These are phyloP conservation scores for Pythium oligandrum DNA, from an alignment of 352 stramenopile genomes.

Conservation along the genomic window DNA sequence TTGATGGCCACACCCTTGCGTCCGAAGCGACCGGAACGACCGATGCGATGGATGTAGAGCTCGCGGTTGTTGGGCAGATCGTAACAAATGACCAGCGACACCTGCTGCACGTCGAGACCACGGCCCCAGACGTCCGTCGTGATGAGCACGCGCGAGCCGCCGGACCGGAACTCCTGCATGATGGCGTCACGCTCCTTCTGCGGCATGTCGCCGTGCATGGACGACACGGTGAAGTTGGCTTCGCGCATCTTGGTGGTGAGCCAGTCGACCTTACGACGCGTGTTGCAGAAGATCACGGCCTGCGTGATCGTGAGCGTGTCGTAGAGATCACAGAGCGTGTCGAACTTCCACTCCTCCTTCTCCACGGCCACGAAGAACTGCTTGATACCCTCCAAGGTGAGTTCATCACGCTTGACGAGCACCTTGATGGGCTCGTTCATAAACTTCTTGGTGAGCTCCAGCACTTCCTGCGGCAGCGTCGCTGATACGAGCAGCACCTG, in stretches of 20 bases:
- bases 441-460: constrained; percentile 97
- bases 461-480: constrained; percentile 92
- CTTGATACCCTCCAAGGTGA: constrained; percentile 99
- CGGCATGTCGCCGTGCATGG: constrained; percentile 98
- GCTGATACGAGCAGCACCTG: constrained; percentile 95
- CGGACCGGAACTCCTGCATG: constrained; percentile 97
- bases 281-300: constrained; percentile 99
- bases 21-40: constrained; percentile 94
- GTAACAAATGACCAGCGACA: constrained; percentile 98
- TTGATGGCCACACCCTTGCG: constrained; percentile 98
- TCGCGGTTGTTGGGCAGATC: constrained; percentile 96
- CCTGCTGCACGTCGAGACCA: constrained; percentile 96
- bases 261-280: constrained; percentile 98
- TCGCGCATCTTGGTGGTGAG: constrained; percentile 95
- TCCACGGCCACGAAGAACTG: constrained; percentile 99
- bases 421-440: constrained; percentile 98
- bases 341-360: constrained; percentile 99
- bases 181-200: constrained; percentile 93
- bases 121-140: constrained; percentile 96
- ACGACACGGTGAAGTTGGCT: constrained; percentile 95
- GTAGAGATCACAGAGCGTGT: constrained; percentile 99
- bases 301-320: constrained; percentile 99
- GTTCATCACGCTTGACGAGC: constrained; percentile 96
- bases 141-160: constrained; percentile 94
- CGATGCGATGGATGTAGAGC: constrained; percentile 96